phyloP scores from a whole-genome alignment of 176 grass and related monocot species.

The Puccinellia tenuiflora region DNA sequence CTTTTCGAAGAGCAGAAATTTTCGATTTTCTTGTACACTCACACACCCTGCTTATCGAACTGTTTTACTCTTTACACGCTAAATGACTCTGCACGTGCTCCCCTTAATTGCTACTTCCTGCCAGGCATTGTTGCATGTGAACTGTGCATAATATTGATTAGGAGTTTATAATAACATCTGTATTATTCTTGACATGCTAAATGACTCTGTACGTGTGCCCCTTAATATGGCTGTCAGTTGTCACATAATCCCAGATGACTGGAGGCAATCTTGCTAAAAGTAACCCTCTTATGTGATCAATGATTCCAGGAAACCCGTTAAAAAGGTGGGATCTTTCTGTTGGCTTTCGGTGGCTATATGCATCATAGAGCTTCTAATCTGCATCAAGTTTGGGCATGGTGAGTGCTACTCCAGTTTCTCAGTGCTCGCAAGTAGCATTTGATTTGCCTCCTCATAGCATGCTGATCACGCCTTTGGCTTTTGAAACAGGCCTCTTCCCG shows the following conservation, averaged over 20 bases:
- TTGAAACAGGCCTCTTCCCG: slow-evolving; percentile 74
- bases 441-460: neutral
- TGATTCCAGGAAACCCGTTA: slow-evolving; percentile 76
- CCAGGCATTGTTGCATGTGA: slow-evolving; percentile 17
- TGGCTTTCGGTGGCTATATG: slow-evolving; percentile 97
- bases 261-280: neutral
- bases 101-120: slow-evolving; percentile 3
- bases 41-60: neutral
- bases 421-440: neutral
- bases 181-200: too few relatives aligned
- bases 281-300: neutral
- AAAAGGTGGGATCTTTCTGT: slow-evolving; percentile 96
- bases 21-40: neutral
- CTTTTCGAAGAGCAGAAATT: neutral
- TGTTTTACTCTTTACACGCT: slow-evolving; percentile 16
- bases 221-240: neutral
- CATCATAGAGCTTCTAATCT: slow-evolving; percentile 94
- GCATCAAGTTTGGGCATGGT: slow-evolving; percentile 95
- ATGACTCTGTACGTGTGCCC: too few relatives aligned
- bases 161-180: neutral
- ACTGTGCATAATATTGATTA: neutral
- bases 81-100: slow-evolving; percentile 16
- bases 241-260: neutral
- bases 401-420: neutral
- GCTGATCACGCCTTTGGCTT: neutral